Base-by-base conservation (phyloP, 2,329 filamentous ascomycete genomes). In the Ceratocystis papillata region DNA sequence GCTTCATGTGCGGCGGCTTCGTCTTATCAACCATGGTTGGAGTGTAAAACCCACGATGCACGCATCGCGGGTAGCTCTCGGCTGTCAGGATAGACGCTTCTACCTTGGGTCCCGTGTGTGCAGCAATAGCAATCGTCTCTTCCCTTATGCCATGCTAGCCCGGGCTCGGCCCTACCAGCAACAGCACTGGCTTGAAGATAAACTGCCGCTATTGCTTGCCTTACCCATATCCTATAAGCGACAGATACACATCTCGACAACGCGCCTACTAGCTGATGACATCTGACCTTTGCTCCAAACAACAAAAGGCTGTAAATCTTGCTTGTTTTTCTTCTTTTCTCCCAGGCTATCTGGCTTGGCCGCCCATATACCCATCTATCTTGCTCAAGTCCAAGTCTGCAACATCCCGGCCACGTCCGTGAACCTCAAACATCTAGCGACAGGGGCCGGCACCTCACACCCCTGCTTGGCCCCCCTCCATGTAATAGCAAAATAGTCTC, bases 401-500 rank as follows among this genome's bases (percentile, higher is more conserved):
- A 33, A 37, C 15, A 59, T 59, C 55, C 55, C 28, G 17, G 55
- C 17, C 5, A 37, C 55, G 64, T 65, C 64, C 45, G 64, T 65
- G 41, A 61, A 65, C 64, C 64, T 65, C 64, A 65, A 65, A 65
- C 64, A 65, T 53, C 12, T 30, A 59, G 30, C 15, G 28, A 59
- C 55, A 59, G 28, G 55, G 37, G 28, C n/a, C 55, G 25, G 55
- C 12, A 17, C 55, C 55, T 37, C 55, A 33, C 3, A 5, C 12
- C 55, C 55, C 28, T 59, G 55, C 30, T n/a, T 59, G 55, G 2
- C 8, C 4, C 55, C 37, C 37, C 37, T 41, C 37, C 37, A 41
- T 41, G 12, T 41, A 15, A 59, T 37, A n/a, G 37, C 55, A 59
- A 57, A 59, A 59, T 59, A 37, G 28, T 8, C 55, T n/a, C 15